These are phyloP conservation scores for Chlamydomonas sp. DNA, from an alignment of 139 green algal species.

Conservation along the genomic window DNA sequence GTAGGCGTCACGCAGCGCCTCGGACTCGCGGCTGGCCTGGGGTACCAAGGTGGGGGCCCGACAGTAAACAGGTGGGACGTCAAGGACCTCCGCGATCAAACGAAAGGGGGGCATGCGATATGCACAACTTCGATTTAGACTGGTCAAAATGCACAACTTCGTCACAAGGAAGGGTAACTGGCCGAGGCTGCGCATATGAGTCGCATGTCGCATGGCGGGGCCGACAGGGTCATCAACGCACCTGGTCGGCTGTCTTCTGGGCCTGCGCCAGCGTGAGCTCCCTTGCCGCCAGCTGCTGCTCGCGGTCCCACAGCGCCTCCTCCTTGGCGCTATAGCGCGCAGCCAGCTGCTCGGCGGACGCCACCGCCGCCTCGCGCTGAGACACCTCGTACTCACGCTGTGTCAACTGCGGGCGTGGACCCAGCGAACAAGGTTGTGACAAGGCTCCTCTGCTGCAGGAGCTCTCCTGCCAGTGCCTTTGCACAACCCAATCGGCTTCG, in stretches of 20 bases:
- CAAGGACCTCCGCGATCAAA: no score
- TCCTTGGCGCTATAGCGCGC: conserved; percentile 19
- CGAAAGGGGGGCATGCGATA: neutral
- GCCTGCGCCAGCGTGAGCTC: neutral
- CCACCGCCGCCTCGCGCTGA: conserved; percentile 17
- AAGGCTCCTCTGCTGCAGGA: neutral
- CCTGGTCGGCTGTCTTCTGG: conserved; percentile 9
- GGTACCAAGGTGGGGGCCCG: no score
- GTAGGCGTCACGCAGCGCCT: conserved; percentile 35
- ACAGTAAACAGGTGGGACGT: no score
- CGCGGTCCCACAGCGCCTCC: conserved; percentile 16
- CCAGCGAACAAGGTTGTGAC: neutral
- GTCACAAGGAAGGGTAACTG: neutral
- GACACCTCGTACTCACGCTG: conserved; percentile 32
- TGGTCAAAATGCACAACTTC: neutral
- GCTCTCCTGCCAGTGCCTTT: neutral
- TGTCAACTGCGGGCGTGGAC: neutral
- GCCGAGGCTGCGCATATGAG: neutral
- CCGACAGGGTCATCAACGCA: neutral
- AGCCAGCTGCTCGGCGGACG: conserved; percentile 15
- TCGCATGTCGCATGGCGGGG: no score
- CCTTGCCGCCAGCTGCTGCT: neutral
- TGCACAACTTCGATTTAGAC: neutral
- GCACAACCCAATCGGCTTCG: neutral
- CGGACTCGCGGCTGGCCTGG: conserved; percentile 20